Evolutionary conservation across 352 stramenopile genomes (phyloP), one percentile per base, ranked within the genome.

Genomic region (Blastocystis hominis): DNA sequence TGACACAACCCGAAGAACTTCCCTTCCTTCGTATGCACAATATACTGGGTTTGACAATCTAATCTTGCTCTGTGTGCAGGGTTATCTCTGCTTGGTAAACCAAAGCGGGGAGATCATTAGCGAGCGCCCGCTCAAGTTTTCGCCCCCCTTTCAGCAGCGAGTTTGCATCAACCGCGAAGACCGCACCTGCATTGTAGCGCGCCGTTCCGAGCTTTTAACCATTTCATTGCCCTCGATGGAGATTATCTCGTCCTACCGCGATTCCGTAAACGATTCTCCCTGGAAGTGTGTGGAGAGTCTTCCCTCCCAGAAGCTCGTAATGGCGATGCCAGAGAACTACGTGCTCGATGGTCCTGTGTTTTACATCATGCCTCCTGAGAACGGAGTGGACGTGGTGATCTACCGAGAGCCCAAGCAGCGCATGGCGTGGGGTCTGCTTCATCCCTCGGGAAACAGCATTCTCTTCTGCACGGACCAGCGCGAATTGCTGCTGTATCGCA

Each of bases 361-460:
- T 17, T 76, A 76, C 44, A 9, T 76, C 36, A 17, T 76, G 20
- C 36, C 64, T 3, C n/a, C 42, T 17, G 64, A 76, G 47, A 42
- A 42, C 5, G 64, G 55, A 3, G 24, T 76, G 38, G 64, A 76
- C n/a, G 64, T 76, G 20, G 36, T 42, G n/a, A 76, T 76, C 47
- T 76, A 40, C 17, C 30, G 64, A 50, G 64, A 76, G 20, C 64
- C 64, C 5, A 76, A 76, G 38, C 36, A 76, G 38, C 30, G 42
- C n/a, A 7, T 76, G 47, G 42, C 9, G 20, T 76, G 64, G 36
- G 64, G 64, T 17, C 10, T 36, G 20, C 15, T 76, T 15, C 64
- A 76, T 34, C 64, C 64, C n/a, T 76, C 64, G 42, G 64, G 64
- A 4, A 50, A 34, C n/a, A 76, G 64, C 47, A 76, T 76, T 55